Conservation (phyloP, 2,329 filamentous ascomycete genomes). For the Chaetomium olivaceum region DNA sequence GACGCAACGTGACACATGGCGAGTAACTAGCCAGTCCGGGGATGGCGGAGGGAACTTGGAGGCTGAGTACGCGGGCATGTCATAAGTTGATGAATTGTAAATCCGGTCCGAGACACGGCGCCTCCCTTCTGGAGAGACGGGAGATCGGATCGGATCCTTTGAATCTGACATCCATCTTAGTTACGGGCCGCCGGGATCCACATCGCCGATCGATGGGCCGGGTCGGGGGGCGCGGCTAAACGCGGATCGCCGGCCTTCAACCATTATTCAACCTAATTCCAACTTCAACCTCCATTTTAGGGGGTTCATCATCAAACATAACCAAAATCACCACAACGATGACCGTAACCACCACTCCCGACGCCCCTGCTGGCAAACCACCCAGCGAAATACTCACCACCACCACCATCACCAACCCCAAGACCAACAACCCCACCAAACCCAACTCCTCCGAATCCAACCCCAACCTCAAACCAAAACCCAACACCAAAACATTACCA, state of each 20-base stretch:
- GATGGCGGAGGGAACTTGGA: not conserved
- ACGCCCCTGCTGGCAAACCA: no score
- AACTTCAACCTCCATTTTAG: not conserved
- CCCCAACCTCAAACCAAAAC: not conserved
- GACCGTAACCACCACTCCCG: no score
- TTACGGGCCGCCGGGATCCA: constrained; percentile 3
- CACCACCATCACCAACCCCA: not conserved
- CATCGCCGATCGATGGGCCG: constrained; percentile 6
- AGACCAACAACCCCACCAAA: not conserved
- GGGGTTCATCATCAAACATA: not conserved
- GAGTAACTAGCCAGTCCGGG: not conserved
- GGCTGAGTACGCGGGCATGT: not conserved
- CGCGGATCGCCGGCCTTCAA: not conserved
- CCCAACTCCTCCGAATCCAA: not conserved
- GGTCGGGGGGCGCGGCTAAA: constrained; percentile 2
- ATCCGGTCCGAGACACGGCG: not conserved
- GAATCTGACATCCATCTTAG: not conserved
- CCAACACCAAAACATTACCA: not conserved
- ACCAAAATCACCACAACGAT: not conserved
- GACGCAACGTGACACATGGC: constrained; percentile 11
- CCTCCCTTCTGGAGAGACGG: no score
- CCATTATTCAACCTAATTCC: not conserved
- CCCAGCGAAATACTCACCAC: no score
- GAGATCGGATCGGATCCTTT: not conserved
- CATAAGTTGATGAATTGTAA: not conserved